Base-by-base conservation (phyloP, 495 filamentous ascomycete genomes). In the Friedmanniomyces simplex region DNA sequence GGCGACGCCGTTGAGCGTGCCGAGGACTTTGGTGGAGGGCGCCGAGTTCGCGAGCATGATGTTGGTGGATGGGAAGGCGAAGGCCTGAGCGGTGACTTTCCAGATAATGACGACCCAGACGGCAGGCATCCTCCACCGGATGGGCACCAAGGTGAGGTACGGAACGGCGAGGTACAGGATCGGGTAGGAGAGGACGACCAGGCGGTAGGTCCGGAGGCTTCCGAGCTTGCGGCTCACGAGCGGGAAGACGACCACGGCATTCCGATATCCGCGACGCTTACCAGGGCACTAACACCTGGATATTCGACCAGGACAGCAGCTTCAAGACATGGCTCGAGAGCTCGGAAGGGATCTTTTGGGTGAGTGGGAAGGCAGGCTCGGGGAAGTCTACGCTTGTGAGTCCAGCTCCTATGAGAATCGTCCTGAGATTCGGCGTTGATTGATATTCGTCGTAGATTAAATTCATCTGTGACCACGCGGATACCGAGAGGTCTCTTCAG, bases 1-100 rank as follows among this genome's bases (percentile, higher is more conserved):
- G 8, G 89, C 88, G n/a, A 88, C 82, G 34, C 93, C 93, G 62
- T 97, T 97, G 72, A 98, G 86, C 6, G 85, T 83, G 0, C 93
- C 93, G 13, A 96, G 81, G 10, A 91, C 83, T 20, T 88, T 78
- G 26, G 81, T 82, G 0, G 83, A 86, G 1, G 90, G 88, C 5
- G 89, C 83, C 41, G 89, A 83, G 69, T 96, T 90, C 47, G 85
- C 83, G 24, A 95, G 77, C 45, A 97, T 79, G 46, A 96, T 90
- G 11, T 83, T 83, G 55, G 87, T 88, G 55, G 85, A 83, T 21
- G 91, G 91, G 71, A 93, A 96, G 0, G 89, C 81, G 68, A 96
- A 79, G 39, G 87, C 85, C 62, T 89, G 80, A 60, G 87, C 85
- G 0, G 88, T 91, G 65, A 91, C 90, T 70, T 96, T 97, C 81